Conservation (phyloP, 495 filamentous ascomycete species). For the Aspergillus nanangensis region DNA sequence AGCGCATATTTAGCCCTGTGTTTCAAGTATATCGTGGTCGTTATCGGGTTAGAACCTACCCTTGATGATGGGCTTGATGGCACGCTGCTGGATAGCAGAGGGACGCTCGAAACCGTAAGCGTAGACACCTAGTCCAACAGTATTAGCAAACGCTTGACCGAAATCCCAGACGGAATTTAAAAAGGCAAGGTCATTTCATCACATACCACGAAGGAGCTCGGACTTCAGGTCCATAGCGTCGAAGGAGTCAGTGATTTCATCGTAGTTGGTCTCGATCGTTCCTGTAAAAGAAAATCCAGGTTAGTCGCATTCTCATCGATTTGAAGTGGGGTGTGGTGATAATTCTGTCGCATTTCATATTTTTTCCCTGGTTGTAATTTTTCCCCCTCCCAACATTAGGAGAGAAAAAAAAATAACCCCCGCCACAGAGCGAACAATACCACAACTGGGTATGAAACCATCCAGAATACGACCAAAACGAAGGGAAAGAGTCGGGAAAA, state of each 20-base stretch:
- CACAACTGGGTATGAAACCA: no score
- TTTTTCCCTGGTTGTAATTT: no score
- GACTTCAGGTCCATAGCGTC: conserved; percentile 95
- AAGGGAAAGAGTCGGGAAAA: conserved; percentile 16
- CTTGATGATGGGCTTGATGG: conserved; percentile 99
- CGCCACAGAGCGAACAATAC: no score
- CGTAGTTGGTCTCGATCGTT: conserved; percentile 99
- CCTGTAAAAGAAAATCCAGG: conserved; percentile 47
- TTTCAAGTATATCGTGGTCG: conserved; percentile 21
- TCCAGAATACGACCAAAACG: background rate
- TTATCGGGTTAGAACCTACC: conserved; percentile 55
- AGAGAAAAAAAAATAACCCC: no score
- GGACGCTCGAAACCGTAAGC: conserved; percentile 99
- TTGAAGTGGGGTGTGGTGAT: background rate
- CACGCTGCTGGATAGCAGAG: conserved; percentile 98
- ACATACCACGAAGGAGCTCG: conserved; percentile 93
- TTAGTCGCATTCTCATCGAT: conserved; percentile 15
- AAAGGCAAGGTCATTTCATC: conserved; percentile 5
- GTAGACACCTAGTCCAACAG: conserved; percentile 71
- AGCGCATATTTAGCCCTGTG: conserved; percentile 11
- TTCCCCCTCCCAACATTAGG: no score
- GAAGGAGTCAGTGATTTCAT: conserved; percentile 99
- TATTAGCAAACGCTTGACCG: conserved; percentile 5
- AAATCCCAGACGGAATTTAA: conserved; percentile 1
- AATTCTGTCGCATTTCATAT: background rate